Conservation (phyloP, 192 early-diverging fungal species). For the Pecoramyces ruminantium region DNA sequence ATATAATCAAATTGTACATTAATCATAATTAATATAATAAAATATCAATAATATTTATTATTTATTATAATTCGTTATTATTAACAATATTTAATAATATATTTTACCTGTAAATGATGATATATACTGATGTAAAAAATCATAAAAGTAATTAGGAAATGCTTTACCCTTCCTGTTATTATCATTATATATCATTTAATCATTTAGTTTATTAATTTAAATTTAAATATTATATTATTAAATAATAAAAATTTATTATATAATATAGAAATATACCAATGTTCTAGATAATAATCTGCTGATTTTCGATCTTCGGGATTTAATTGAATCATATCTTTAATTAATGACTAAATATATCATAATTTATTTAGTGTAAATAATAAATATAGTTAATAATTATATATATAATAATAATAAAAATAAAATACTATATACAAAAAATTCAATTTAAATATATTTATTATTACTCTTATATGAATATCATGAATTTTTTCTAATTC, state of each 20-base stretch:
- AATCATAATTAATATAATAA: too few species aligned
- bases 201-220: too few species aligned
- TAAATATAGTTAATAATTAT: too few species aligned
- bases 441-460: neutral
- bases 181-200: too few species aligned
- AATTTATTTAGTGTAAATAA: too few species aligned
- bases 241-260: neutral
- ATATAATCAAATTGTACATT: too few species aligned
- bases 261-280: slow-evolving; percentile 40
- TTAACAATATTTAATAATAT: slow-evolving; percentile 3
- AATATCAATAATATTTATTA: too few species aligned
- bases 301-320: slow-evolving; percentile 54
- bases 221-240: too few species aligned
- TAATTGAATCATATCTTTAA: slow-evolving; percentile 76
- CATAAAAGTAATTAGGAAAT: slow-evolving; percentile 58
- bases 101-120: slow-evolving; percentile 33
- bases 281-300: slow-evolving; percentile 56
- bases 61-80: too few species aligned
- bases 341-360: slow-evolving; percentile 41
- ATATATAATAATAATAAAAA: too few species aligned
- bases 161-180: slow-evolving; percentile 37
- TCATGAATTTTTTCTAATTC: slow-evolving; percentile 74
- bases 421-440: slow-evolving; percentile 1
- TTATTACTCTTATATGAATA: slow-evolving; percentile 41
- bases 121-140: slow-evolving; percentile 56